These are phyloP conservation scores for Plectosphaerella cucumerina DNA, from an alignment of 2,329 filamentous ascomycete genomes.

Conservation along the genomic window DNA sequence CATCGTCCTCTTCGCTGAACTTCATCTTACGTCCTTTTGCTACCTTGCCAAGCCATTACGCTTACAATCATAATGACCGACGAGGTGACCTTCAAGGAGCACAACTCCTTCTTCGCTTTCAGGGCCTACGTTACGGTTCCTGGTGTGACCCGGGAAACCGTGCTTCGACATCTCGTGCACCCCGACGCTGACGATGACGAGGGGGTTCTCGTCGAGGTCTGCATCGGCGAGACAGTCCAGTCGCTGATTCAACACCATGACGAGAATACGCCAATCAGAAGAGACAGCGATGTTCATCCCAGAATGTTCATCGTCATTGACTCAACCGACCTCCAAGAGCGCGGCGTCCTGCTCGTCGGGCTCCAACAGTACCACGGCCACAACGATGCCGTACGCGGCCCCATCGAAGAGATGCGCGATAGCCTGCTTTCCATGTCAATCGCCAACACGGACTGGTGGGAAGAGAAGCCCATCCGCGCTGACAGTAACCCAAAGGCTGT, in stretches of 20 bases:
- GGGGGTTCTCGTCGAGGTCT: neutral
- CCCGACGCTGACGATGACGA: too few relatives aligned
- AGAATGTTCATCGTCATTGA: conserved; percentile 5
- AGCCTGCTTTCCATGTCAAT: neutral
- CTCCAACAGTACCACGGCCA: conserved; percentile 4
- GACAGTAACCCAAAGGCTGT: neutral
- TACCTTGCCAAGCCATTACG: too few relatives aligned
- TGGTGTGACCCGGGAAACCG: too few relatives aligned
- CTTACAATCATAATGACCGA: too few relatives aligned
- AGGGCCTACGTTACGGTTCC: conserved; percentile 3
- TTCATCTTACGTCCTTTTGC: too few relatives aligned
- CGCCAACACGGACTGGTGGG: neutral
- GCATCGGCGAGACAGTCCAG: neutral
- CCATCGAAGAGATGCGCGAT: neutral
- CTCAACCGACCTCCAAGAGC: neutral
- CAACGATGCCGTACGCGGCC: conserved; percentile 1
- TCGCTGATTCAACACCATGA: conserved; percentile 1
- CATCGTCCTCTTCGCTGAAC: too few relatives aligned
- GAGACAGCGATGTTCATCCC: neutral
- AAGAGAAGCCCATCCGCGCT: neutral
- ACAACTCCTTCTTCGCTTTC: neutral
- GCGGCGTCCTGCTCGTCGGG: conserved; percentile 3
- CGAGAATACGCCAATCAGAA: neutral
- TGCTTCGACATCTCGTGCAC: too few relatives aligned
- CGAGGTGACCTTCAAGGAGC: neutral